Conservation (phyloP, 2,329 filamentous ascomycete genomes). For the Grosmannia serpens region DNA sequence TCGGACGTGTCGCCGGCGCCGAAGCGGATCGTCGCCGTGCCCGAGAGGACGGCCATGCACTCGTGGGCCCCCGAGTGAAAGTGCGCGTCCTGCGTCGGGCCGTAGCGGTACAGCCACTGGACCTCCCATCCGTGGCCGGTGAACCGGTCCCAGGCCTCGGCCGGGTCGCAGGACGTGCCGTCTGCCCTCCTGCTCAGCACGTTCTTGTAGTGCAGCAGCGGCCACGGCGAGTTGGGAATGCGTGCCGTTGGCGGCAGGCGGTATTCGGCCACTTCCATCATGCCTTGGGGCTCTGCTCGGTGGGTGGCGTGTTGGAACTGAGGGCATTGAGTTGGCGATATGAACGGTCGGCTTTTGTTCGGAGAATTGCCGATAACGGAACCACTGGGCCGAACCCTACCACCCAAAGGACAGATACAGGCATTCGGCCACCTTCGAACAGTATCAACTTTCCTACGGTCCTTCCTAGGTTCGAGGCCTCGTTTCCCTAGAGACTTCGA, state of each 20-base stretch:
- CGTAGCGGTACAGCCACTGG: constrained; percentile 3
- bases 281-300: background rate
- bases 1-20: background rate
- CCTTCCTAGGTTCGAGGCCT: no score
- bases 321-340: background rate
- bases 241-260: background rate
- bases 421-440: no score
- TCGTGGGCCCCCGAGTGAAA: background rate
- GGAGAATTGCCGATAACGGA: background rate
- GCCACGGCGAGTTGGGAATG: constrained; percentile 2
- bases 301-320: background rate
- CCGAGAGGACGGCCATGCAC: constrained; percentile 4
- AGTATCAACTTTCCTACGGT: no score
- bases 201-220: background rate
- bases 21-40: background rate
- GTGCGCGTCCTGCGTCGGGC: background rate
- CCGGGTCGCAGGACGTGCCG: background rate
- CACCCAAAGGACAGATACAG: no score
- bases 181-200: background rate
- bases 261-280: background rate
- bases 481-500: no score
- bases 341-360: background rate
- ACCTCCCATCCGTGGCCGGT: background rate
- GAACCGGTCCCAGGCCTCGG: background rate
- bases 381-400: no score